Percentiles rank a stretch among this genome's conserved stretches.
phyloP scores from a whole-genome alignment of 2,329 filamentous ascomycete genomes.

The Cytospora piceae region DNA sequence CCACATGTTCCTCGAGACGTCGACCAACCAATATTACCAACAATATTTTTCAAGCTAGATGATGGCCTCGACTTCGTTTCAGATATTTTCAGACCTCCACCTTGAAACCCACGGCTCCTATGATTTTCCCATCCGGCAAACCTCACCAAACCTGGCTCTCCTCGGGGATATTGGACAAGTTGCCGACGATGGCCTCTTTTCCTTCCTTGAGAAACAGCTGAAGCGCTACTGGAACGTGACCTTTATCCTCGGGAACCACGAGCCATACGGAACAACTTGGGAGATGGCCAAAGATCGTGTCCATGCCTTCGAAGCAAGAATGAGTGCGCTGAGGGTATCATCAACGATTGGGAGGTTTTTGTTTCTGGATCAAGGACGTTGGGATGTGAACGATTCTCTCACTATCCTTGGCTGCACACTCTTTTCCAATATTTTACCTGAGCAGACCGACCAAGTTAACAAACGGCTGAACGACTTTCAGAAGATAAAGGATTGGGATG shows the following conservation, averaged over 20 bases:
- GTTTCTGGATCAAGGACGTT: constrained; percentile 44
- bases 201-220: constrained; percentile 54
- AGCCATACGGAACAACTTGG: constrained; percentile 52
- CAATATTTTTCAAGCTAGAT: neutral
- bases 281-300: constrained; percentile 37
- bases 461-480: neutral
- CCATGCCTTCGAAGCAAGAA: constrained; percentile 37
- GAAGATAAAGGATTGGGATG: neutral
- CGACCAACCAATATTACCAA: too few species aligned
- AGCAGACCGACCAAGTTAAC: neutral
- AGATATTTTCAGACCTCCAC: constrained; percentile 62
- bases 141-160: constrained; percentile 56
- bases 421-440: neutral
- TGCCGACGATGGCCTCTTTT: constrained; percentile 38
- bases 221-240: constrained; percentile 53
- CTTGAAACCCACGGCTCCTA: constrained; percentile 56
- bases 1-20: too few species aligned
- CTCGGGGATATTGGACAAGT: constrained; percentile 57
- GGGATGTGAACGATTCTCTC: constrained; percentile 3
- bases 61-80: constrained; percentile 33
- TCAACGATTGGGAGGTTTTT: constrained; percentile 43
- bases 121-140: constrained; percentile 51
- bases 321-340: constrained; percentile 31
- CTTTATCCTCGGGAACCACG: constrained; percentile 60
- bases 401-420: constrained; percentile 5